Base-by-base conservation (phyloP, 257 asterid species). In the Paraleonurus japonicus region DNA sequence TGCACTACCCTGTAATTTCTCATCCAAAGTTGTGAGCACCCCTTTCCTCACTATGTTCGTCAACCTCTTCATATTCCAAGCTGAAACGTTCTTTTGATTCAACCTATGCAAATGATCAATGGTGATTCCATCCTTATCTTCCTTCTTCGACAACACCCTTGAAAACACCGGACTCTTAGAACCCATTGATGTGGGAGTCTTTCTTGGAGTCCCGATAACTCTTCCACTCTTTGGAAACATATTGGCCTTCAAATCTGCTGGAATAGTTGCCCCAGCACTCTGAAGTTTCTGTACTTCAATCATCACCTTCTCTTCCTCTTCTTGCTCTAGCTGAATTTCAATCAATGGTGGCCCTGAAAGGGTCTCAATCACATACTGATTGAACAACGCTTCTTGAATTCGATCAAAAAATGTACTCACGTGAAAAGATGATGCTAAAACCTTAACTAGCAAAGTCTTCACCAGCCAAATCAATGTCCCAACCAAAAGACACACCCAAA, bases 61-160 rank as follows among this genome's bases (percentile, higher is more conserved):
- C 92, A 92, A 37, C 85, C 97, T 88, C 83, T 92, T 92, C 98
- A 92, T 92, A 79, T 92, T 90, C 97, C 97, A 88, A 47, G 98
- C 98, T 5, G 98, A 88, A 67, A 92, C 61, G 50, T 92, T 92
- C 78, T 84, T 78, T 84, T 88, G 92, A 78, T 88, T 92, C 82
- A 90, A 69, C 86, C 93, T 79, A 76, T 90, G 97, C 82, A 92
- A 65, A 69, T 88, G 93, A 71, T 88, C 92, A 19, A 92, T 88
- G 4, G 85, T 79, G 28, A 92, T 90, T 8, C 83, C 89, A 27
- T 73, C 86, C 77, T 83, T 43, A 79, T 84, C 87, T 39, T 86
- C 93, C 79, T 81, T 83, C 82, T 78, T 90, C 12, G 89, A 81
- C 75, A 4, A n/a, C 4, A 61, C 48, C 39, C 71, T 79, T 0